Conservation (phyloP, 495 filamentous ascomycete genomes). For the Trichoderma gamsii region DNA sequence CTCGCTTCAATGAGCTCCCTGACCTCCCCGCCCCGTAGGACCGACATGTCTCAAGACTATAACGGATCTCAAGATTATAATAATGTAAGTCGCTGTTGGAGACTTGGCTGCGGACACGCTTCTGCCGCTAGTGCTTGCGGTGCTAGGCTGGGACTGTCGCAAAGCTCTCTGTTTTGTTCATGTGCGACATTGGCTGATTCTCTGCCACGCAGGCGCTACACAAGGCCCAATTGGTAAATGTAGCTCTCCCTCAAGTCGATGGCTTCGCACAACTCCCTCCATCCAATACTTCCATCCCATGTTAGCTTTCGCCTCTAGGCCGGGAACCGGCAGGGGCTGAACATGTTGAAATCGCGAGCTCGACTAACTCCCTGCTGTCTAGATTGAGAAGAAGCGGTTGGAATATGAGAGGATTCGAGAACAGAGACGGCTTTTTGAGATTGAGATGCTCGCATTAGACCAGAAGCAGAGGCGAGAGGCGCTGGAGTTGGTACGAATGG, state of each 20-base stretch:
- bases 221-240: conserved; percentile 54
- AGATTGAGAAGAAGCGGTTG: conserved; percentile 89
- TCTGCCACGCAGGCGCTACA: conserved; percentile 40
- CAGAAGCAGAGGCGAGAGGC: conserved; percentile 74
- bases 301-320: neutral
- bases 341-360: neutral
- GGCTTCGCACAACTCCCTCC: neutral
- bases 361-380: conserved; percentile 13
- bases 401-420: conserved; percentile 83
- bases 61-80: conserved; percentile 22
- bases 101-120: neutral
- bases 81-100: conserved; percentile 22
- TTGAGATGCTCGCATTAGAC: conserved; percentile 80
- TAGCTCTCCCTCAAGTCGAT: conserved; percentile 15
- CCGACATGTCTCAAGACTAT: conserved; percentile 16
- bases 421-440: conserved; percentile 77
- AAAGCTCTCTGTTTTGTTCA: neutral
- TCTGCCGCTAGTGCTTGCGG: neutral
- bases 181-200: conserved; percentile 25
- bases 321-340: neutral
- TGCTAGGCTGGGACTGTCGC: neutral
- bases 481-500: conserved; percentile 73
- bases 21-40: conserved; percentile 5
- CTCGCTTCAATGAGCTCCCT: conserved; percentile 57
- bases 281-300: neutral